Conservation (phyloP, 306 rosid genomes). For the Hippophae tibetana region DNA sequence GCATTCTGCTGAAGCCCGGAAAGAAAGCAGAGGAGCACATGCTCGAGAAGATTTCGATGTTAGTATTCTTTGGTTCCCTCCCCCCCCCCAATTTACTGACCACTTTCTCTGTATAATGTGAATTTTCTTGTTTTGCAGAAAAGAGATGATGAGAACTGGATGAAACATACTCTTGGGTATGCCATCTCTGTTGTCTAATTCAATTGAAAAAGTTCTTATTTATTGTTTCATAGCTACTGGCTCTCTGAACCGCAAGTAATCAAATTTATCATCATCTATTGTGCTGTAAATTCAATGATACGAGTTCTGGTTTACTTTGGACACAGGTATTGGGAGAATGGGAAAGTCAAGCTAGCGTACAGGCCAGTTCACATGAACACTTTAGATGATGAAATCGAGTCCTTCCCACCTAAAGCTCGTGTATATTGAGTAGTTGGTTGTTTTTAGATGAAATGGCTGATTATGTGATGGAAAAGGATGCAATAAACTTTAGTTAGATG, state of each 20-base stretch:
- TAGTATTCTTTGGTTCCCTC: constrained; percentile 13
- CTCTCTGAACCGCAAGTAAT: too few relatives aligned
- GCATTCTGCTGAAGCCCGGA: constrained; percentile 95
- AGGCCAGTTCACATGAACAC: constrained; percentile 93
- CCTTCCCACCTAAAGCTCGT: constrained; percentile 97
- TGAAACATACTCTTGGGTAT: constrained; percentile 91
- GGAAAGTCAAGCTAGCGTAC: constrained; percentile 70
- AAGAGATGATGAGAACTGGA: constrained; percentile 92
- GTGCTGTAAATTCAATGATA: neutral
- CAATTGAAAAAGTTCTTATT: too few relatives aligned
- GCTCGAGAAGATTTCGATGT: constrained; percentile 86
- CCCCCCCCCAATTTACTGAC: neutral
- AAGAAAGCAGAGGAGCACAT: constrained; percentile 94
- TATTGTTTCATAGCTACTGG: too few relatives aligned
- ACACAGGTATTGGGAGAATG: constrained; percentile 78
- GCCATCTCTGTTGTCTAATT: constrained; percentile 16
- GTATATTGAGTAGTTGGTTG: constrained; percentile 44
- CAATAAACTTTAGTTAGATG: constrained; percentile 25
- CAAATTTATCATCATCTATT: too few relatives aligned
- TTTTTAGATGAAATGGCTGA: constrained; percentile 6
- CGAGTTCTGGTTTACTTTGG: constrained; percentile 11
- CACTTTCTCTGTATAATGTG: constrained; percentile 1
- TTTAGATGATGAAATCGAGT: constrained; percentile 71
- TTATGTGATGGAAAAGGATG: constrained; percentile 14
- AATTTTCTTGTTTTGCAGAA: constrained; percentile 47